These are phyloP conservation scores for Dichomitus squalens DNA, from an alignment of 1,284 basidiomycete genomes.

Conservation along the genomic window DNA sequence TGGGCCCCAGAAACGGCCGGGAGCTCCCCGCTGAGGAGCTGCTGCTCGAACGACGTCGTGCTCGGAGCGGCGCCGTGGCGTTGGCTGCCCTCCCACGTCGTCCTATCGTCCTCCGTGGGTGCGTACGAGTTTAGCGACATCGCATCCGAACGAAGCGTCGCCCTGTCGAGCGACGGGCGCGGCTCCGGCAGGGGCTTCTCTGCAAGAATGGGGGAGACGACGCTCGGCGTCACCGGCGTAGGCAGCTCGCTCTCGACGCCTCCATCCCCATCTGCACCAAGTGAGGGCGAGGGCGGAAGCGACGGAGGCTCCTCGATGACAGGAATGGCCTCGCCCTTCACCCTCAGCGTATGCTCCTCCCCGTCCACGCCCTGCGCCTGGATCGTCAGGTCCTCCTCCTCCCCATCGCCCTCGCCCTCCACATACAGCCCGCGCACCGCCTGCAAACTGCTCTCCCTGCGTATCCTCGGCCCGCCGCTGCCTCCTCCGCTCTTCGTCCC, in stretches of 20 bases:
- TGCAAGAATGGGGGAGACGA: not conserved
- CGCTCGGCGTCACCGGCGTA: slow-evolving; percentile 5
- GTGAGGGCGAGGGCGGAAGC: not conserved
- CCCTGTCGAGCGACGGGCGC: slow-evolving; percentile 18
- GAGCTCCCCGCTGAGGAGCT: slow-evolving; percentile 54
- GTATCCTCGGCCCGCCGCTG: slow-evolving; percentile 29
- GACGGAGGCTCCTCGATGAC: not conserved
- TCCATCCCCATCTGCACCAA: not conserved
- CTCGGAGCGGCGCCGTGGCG: slow-evolving; percentile 25
- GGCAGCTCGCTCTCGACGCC: slow-evolving; percentile 2
- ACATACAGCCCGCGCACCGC: slow-evolving; percentile 36
- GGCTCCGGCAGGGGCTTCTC: slow-evolving; percentile 32
- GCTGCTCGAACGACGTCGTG: slow-evolving; percentile 49
- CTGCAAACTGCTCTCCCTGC: slow-evolving; percentile 37
- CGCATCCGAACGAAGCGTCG: slow-evolving; percentile 41
- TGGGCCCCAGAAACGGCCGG: slow-evolving; percentile 44
- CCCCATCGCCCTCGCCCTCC: slow-evolving; percentile 46
- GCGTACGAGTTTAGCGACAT: slow-evolving; percentile 52
- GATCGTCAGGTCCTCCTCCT: slow-evolving; percentile 60
- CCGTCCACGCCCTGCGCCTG: slow-evolving; percentile 42
- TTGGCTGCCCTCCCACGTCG: slow-evolving; percentile 57
- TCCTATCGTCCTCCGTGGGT: slow-evolving; percentile 53
- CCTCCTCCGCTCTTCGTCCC: slow-evolving; percentile 5
- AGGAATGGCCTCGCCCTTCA: slow-evolving; percentile 9
- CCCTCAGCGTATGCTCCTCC: slow-evolving; percentile 21